Conservation (phyloP, 1,139 yeast species). For the Wickerhamiella pararugosa region DNA sequence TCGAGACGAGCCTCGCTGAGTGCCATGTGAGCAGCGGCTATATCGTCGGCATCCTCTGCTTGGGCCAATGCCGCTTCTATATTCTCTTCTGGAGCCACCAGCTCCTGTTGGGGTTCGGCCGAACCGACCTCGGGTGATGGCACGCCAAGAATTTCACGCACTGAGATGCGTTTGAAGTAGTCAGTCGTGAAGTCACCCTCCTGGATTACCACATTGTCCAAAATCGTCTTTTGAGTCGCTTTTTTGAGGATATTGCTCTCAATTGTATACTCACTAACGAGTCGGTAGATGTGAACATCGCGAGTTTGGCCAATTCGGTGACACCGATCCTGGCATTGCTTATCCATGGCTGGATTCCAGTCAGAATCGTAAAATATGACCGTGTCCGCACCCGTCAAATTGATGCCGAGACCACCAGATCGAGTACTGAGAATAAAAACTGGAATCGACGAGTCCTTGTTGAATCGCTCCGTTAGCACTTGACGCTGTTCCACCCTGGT, state of each 20-base stretch:
- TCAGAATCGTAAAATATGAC: conserved; percentile 98
- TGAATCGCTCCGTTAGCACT: conserved; percentile 80
- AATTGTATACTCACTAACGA: conserved; percentile 91
- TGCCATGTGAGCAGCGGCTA: conserved; percentile 81
- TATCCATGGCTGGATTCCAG: conserved; percentile 99
- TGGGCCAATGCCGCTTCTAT: conserved; percentile 59
- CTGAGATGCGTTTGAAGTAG: conserved; percentile 78
- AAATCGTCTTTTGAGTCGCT: conserved; percentile 88
- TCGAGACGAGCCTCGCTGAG: conserved; percentile 75
- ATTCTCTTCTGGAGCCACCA: conserved; percentile 30
- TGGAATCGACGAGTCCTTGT: conserved; percentile 70
- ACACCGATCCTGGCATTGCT: conserved; percentile 97
- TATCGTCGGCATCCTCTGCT: conserved; percentile 95
- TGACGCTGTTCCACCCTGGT: conserved; percentile 96
- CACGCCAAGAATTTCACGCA: conserved; percentile 51
- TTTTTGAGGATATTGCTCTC: conserved; percentile 88
- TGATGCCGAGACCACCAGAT: conserved; percentile 97
- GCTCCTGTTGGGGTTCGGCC: conserved; percentile 19
- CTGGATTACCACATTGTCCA: conserved; percentile 92
- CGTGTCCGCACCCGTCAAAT: conserved; percentile 95
- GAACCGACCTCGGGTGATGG: conserved; percentile 24
- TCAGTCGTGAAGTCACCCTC: conserved; percentile 98
- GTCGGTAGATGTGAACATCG: conserved; percentile 92
- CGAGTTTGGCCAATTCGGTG: conserved; percentile 98
- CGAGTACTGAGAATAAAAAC: conserved; percentile 88